Base-by-base conservation (phyloP, 306 rosid genomes). In the Gynostemma pentaphyllum region DNA sequence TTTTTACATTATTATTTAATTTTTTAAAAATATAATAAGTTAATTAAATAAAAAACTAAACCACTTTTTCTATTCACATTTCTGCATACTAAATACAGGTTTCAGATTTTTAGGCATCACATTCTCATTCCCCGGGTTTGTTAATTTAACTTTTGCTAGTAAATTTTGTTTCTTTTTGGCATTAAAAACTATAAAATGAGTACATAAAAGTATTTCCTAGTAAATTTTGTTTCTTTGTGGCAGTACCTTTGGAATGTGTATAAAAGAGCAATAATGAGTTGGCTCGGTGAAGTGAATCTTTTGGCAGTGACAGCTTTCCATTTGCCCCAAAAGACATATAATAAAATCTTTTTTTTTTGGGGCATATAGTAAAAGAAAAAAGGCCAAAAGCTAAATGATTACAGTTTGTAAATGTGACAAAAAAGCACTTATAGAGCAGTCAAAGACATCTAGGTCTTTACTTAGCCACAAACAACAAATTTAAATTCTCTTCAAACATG, bases 271-370 rank as follows among this genome's bases (percentile, higher is more conserved):
- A 36, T 10, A 32, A 56, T 18, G 44, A 32, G 28, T 15, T 30
- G 62, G 42, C 26, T 55, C 1, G 9, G 9, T 56, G 64, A 56
- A 34, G 29, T 56, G 64, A 56, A 56, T 56, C 64, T 34, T 55
- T 56, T 29, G 45, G 42, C 15, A n/a, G 28, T 56, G 27, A 12
- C 18, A 9, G 9, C 45, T 19, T 34, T 56, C 34, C 0, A 56
- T n/a, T 57, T 21, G 9, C 28, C n/a, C 63, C 44, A 56, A 56
- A 32, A 4, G 16, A 16, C 45, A 30, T 11, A 32, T 18, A 56
- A 28, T n/a, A 28, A 52, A 15, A 29, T 28, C 23, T 32, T 32
- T 3, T 3, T 32, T 3, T 32, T 32, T 32, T 3, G 3, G 7
- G 3, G 7, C 7, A 32, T 3, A 32, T 2, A 7, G n/a, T n/a